Percentiles rank a stretch among this genome's conserved stretches.
Conservation (phyloP, 2,329 filamentous ascomycete genomes). For the Sodiomyces alkalinus region DNA sequence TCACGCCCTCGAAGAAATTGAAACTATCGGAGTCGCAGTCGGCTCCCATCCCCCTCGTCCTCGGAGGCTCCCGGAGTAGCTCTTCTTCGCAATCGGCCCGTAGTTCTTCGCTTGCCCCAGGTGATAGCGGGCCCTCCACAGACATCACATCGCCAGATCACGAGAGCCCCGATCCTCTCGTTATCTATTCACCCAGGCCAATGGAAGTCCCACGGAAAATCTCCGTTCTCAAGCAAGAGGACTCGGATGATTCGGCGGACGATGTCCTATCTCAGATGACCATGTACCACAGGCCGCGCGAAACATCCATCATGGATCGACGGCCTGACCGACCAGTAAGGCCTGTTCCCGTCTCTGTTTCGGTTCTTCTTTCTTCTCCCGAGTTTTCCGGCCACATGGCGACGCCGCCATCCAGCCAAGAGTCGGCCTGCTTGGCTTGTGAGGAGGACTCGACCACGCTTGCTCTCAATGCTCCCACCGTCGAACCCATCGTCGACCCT, state of each 20-base stretch:
- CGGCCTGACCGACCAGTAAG: too few relatives aligned
- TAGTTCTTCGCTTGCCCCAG: slow-evolving; percentile 16
- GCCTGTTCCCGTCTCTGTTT: too few relatives aligned
- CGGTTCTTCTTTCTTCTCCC: too few relatives aligned
- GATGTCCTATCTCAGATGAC: slow-evolving; percentile 8
- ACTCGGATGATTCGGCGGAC: slow-evolving; percentile 10
- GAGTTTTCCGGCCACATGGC: too few relatives aligned
- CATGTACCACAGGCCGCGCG: too few relatives aligned
- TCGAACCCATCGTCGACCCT: not conserved
- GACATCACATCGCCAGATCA: slow-evolving; percentile 36
- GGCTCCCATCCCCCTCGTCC: slow-evolving; percentile 12
- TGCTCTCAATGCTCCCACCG: too few relatives aligned
- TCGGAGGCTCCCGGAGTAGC: slow-evolving; percentile 20
- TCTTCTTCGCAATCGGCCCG: slow-evolving; percentile 21
- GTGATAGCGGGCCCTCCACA: slow-evolving; percentile 17
- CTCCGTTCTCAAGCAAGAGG: slow-evolving; percentile 16
- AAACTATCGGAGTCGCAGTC: slow-evolving; percentile 21
- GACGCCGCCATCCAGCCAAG: slow-evolving; percentile 3
- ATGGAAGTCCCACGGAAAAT: slow-evolving; percentile 13
- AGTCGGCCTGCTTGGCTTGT: not conserved
- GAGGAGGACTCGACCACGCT: not conserved
- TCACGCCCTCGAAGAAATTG: slow-evolving; percentile 37
- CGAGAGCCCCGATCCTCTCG: slow-evolving; percentile 23
- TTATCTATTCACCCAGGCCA: slow-evolving; percentile 17
- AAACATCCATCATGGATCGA: too few relatives aligned